Conservation (phyloP, 306 rosid genomes). For the Ziziphus jujuba region DNA sequence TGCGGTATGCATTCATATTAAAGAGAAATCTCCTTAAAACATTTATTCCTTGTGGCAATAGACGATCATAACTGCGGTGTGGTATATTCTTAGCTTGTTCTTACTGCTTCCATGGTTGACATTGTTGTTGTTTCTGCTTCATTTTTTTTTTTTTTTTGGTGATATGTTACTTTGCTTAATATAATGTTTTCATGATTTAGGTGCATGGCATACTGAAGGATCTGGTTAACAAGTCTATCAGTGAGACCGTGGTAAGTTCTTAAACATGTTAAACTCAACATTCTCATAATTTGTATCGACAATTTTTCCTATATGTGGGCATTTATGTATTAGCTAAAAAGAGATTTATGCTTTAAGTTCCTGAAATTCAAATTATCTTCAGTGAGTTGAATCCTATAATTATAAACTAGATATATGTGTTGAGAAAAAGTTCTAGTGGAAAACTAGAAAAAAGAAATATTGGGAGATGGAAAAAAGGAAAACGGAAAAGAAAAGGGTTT, state of each 20-base stretch:
- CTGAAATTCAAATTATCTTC: not conserved
- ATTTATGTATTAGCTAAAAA: not conserved
- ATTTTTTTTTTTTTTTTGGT: not conserved
- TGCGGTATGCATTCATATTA: constrained; percentile 23
- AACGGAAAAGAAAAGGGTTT: no score
- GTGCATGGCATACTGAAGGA: constrained; percentile 46
- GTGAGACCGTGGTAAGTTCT: constrained; percentile 30
- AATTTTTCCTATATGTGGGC: not conserved
- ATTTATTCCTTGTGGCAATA: not conserved
- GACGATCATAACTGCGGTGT: not conserved
- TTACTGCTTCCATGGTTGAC: not conserved
- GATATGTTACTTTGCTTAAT: not conserved
- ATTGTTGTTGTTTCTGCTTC: not conserved
- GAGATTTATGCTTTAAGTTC: not conserved
- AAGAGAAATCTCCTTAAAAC: not conserved
- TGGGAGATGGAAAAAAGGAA: not conserved
- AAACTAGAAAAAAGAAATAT: not conserved
- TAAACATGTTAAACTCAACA: not conserved
- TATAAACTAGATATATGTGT: not conserved
- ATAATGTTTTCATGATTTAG: constrained; percentile 23
- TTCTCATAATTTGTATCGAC: not conserved
- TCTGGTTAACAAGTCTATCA: constrained; percentile 35
- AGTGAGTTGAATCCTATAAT: not conserved
- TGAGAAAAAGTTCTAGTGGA: not conserved
- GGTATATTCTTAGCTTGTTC: not conserved